Percentiles rank a stretch among this genome's conserved stretches.
These are phyloP conservation scores for Coemansia sp. DNA, from an alignment of 192 early-diverging fungal genomes.

Conservation along the genomic window DNA sequence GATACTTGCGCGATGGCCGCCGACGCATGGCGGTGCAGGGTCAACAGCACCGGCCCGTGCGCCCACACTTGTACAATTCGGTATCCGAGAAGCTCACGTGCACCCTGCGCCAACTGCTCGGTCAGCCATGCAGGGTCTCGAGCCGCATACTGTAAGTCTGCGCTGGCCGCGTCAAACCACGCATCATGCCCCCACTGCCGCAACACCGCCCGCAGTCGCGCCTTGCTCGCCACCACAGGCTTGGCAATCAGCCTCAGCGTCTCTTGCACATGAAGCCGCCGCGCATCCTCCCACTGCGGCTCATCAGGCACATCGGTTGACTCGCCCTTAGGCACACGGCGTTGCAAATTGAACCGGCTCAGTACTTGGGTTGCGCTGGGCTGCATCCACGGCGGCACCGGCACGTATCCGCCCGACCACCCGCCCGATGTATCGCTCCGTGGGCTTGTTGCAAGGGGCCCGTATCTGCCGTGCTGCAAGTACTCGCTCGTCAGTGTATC, in stretches of 20 bases:
- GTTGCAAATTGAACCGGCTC: conserved; percentile 22
- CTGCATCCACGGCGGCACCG: conserved; percentile 49
- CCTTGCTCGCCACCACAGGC: conserved; percentile 22
- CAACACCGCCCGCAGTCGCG: conserved; percentile 18
- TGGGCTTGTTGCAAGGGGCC: neutral
- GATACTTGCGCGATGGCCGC: conserved; percentile 5
- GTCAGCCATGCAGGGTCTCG: conserved; percentile 12
- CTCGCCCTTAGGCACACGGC: conserved; percentile 1
- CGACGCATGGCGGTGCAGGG: conserved; percentile 24
- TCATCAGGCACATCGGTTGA: neutral
- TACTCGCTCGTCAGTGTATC: conserved; percentile 21
- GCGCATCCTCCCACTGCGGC: conserved; percentile 19
- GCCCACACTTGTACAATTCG: conserved; percentile 40
- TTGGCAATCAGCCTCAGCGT: conserved; percentile 28
- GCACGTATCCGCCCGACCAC: conserved; percentile 39
- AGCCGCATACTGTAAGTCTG: conserved; percentile 1
- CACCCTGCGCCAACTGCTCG: conserved; percentile 21
- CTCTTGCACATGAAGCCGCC: conserved; percentile 24
- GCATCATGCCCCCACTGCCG: conserved; percentile 36
- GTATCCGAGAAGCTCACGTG: conserved; percentile 40
- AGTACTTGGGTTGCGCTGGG: conserved; percentile 49
- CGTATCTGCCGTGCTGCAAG: neutral
- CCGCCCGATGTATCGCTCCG: neutral
- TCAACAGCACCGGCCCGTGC: conserved; percentile 32
- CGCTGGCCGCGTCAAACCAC: conserved; percentile 32